These are phyloP conservation scores for Sistotremastrum niveocremeum DNA, from an alignment of 768 basidiomycete species.

Conservation along the genomic window DNA sequence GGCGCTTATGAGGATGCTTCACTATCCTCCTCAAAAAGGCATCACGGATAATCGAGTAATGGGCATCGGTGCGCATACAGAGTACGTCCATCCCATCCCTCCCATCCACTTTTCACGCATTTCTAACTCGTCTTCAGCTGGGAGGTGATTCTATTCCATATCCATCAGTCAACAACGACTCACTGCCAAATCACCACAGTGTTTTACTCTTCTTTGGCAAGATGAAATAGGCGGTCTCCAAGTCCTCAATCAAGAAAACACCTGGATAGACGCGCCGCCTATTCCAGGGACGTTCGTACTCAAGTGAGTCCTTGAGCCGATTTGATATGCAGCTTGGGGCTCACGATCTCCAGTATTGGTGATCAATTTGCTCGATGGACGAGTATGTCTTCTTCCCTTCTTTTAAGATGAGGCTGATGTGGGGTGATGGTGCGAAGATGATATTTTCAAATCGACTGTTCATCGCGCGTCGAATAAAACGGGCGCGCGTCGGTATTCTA, in stretches of 20 bases:
- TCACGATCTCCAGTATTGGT: conserved; percentile 29
- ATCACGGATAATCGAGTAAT: conserved; percentile 48
- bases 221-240: conserved; percentile 31
- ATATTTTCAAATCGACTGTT: conserved; percentile 45
- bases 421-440: conserved; percentile 24
- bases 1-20: conserved; percentile 71
- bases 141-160: conserved; percentile 27
- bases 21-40: conserved; percentile 72
- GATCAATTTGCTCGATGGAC: conserved; percentile 57
- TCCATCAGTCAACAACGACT: not conserved
- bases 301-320: conserved; percentile 26
- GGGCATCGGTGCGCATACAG: conserved; percentile 80
- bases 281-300: conserved; percentile 45
- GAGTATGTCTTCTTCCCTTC: conserved; percentile 24
- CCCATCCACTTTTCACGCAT: not conserved
- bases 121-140: conserved; percentile 27
- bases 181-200: conserved; percentile 27
- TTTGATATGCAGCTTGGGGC: conserved; percentile 13
- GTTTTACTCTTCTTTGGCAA: conserved; percentile 84
- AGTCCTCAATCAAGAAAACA: conserved; percentile 33
- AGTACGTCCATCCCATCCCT: conserved; percentile 30
- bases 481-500: conserved; percentile 61
- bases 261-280: conserved; percentile 43
- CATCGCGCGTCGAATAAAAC: conserved; percentile 71
- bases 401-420: not conserved